Base-by-base conservation (phyloP, 2,329 filamentous ascomycete genomes). In the Salinomyces thailandicus region DNA sequence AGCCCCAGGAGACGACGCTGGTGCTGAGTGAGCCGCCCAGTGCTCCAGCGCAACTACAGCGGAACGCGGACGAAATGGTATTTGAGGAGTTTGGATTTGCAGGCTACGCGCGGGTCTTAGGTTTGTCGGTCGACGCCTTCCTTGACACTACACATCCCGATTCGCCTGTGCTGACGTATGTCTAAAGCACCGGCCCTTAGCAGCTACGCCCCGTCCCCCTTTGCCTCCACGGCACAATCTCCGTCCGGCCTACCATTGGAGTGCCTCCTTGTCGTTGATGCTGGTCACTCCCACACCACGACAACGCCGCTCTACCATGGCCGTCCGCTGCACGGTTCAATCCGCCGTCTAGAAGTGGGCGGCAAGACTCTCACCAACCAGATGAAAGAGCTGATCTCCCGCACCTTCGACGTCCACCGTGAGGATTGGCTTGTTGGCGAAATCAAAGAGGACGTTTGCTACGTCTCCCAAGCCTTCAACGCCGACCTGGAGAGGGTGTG, bases 71-170 rank as follows among this genome's bases (percentile, higher is more conserved):
- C 54, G 89, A 98, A 65, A 85, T 98, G 55, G 76, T 96, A 1
- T 96, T 98, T 66, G 91, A 98, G 57, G 87, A 96, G 57, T 98
- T 91, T 64, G 85, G 85, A 2, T 98, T 98, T 61, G 75, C 80
- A 8, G 81, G 82, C 47, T 93, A 93, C 62, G 81, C 81, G 46
- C 76, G 91, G 42, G 11, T 8, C 5, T 26, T 26, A 26, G 22
- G 22, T n/a, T n/a, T n/a, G 9, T 26, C 22, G 9, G 9, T 26
- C 9, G n/a, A 26, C 22, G 22, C 22, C 22, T n/a, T n/a, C n/a
- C n/a, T n/a, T n/a, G n/a, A n/a, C n/a, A n/a, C n/a, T n/a, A n/a
- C n/a, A n/a, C n/a, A n/a, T n/a, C n/a, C n/a, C n/a, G n/a, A n/a
- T n/a, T 15, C n/a, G n/a, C n/a, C n/a, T n/a, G 7, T 37, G 26